Percentiles rank a stretch among this genome's conserved stretches.
These are phyloP conservation scores for Microdochium bolleyi DNA, from an alignment of 2,329 filamentous ascomycete genomes.

Conservation along the genomic window DNA sequence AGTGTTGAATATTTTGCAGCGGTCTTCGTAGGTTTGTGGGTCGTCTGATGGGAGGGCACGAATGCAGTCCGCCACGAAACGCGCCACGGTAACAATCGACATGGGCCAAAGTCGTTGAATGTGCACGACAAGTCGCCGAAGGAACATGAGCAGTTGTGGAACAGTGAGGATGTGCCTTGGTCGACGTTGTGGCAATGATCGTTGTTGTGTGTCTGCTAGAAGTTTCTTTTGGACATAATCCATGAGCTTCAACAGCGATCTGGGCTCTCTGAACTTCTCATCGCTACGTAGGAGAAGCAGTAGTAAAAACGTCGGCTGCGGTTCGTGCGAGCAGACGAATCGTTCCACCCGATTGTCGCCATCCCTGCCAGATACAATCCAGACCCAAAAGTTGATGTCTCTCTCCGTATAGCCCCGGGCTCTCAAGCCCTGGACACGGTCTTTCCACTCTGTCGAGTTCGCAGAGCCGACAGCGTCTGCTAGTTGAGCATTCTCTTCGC, in stretches of 20 bases:
- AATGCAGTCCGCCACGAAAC: slow-evolving; percentile 20
- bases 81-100: slow-evolving; percentile 18
- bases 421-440: slow-evolving; percentile 18
- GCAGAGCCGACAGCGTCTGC: slow-evolving; percentile 5
- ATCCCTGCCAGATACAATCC: slow-evolving; percentile 26
- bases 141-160: slow-evolving; percentile 12
- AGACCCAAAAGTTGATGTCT: slow-evolving; percentile 30
- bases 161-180: slow-evolving; percentile 5
- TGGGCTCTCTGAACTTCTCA: slow-evolving; percentile 19
- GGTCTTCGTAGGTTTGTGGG: slow-evolving; percentile 15
- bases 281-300: slow-evolving; percentile 25
- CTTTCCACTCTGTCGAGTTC: slow-evolving; percentile 18
- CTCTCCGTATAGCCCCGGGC: slow-evolving; percentile 21
- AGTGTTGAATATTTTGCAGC: slow-evolving; percentile 30
- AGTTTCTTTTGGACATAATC: slow-evolving; percentile 18
- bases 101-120: slow-evolving; percentile 16
- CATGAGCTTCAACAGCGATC: slow-evolving; percentile 22
- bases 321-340: slow-evolving; percentile 21
- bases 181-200: not conserved
- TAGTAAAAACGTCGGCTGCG: slow-evolving; percentile 31
- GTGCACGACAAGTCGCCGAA: slow-evolving; percentile 16
- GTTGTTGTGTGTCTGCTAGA: not conserved
- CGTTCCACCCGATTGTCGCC: slow-evolving; percentile 26
- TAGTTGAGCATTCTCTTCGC: slow-evolving; percentile 8
- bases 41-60: not conserved